A percentile compares a stretch with the other conserved stretches of the same genome.
Conservation (phyloP, 2,329 filamentous ascomycete species). For the Penicillium concentricum region DNA sequence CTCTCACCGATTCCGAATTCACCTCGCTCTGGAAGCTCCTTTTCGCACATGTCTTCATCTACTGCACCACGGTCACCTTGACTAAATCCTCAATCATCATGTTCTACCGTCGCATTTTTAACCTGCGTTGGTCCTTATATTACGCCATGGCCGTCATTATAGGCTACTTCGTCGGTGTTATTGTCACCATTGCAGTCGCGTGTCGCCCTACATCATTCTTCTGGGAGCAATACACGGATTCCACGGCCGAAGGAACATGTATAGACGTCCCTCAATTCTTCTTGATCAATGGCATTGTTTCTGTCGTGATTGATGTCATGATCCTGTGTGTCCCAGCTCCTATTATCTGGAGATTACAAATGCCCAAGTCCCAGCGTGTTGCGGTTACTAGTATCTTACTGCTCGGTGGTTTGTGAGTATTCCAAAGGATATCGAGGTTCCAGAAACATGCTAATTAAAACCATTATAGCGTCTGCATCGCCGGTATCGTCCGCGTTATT, state of each 20-base stretch:
- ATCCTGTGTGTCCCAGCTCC: conserved; percentile 33
- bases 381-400: conserved; percentile 31
- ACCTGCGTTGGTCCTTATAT: conserved; percentile 26
- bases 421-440: too few species aligned
- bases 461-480: conserved; percentile 5
- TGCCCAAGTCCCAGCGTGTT: conserved; percentile 28
- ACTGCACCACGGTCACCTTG: conserved; percentile 29
- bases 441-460: neutral
- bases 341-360: conserved; percentile 29
- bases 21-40: conserved; percentile 23
- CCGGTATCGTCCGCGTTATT: conserved; percentile 7
- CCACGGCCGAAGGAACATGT: conserved; percentile 22
- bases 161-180: conserved; percentile 28
- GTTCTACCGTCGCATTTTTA: conserved; percentile 35
- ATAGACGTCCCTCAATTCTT: conserved; percentile 27
- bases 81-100: conserved; percentile 35
- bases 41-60: conserved; percentile 33
- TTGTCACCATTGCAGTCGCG: neutral
- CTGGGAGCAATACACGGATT: conserved; percentile 1
- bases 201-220: conserved; percentile 5
- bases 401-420: conserved; percentile 32
- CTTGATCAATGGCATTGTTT: conserved; percentile 27
- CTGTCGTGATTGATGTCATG: conserved; percentile 33
- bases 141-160: conserved; percentile 25
- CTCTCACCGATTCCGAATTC: conserved; percentile 11